Evolutionary conservation across 2,329 filamentous ascomycete species (phyloP), one percentile per base, ranked within the genome.

Genomic region (Fusarium begoniae): DNA sequence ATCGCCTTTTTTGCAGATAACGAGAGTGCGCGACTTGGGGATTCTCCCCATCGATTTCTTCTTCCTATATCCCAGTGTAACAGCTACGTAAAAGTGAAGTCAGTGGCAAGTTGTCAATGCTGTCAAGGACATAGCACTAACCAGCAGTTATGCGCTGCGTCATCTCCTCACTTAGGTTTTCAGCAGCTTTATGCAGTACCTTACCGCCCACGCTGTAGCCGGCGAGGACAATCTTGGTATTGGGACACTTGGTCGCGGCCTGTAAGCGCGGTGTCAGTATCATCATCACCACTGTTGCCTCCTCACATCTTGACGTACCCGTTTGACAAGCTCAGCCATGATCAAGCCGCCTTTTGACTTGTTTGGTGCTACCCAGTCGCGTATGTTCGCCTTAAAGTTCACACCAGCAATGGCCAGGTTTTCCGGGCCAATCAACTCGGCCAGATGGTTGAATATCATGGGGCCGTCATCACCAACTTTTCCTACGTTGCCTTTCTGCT

Each of bases 401-500:
- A 65, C 63, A 8, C 63, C 63, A 20, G 45, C 59, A 11, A 65
- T 13, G 14, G 63, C 59, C 26, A 65, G 20, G 26, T 64, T 65
- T 12, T 44, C 18, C 8, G 38, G 12, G 5, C 63, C 63, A 13
- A 65, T 55, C 20, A 41, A 28, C 14, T 15, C 44, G 38, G 63
- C 59, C 22, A 65, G 63, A 13, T 18, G 24, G 10, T 65, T 65
- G 5, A 65, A 65, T 13, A 65, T 14, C 9, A 26, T 8, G 3
- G 63, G 63, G 3, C 63, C 63, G 2, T 40, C 26, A 3, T n/a
- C 30, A 35, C n/a, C 12, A 9, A n/a, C 7, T 8, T 28, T 17
- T 40, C 63, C 63, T 17, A 65, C 63, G 26, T 65, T 65, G 8
- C 63, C 63, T 20, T 30, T 22, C 7, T 40, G 40, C 4, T 40